phyloP scores from a whole-genome alignment of 1,284 basidiomycete genomes.

The Apiotrichum gamsii region DNA sequence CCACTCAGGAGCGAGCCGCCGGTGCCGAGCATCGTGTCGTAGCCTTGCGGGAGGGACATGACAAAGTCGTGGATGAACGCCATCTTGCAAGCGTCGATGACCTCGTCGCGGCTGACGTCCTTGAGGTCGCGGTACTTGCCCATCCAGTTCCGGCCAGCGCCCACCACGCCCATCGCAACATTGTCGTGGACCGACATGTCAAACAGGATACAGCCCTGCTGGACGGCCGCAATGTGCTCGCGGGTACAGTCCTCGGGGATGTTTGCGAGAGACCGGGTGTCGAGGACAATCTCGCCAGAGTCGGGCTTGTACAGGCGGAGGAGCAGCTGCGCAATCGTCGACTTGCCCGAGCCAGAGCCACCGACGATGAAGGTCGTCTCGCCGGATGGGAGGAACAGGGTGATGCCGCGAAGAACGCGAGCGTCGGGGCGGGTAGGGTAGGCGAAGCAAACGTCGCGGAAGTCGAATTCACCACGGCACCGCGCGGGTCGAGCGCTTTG shows the following conservation, averaged over 20 bases:
- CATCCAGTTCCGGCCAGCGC: conserved; percentile 47
- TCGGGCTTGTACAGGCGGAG: conserved; percentile 68
- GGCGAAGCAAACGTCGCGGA: conserved; percentile 71
- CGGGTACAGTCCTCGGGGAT: conserved; percentile 71
- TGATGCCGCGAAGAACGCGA: conserved; percentile 49
- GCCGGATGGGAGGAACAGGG: conserved; percentile 63
- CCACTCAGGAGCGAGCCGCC: conserved; percentile 76
- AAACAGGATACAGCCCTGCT: conserved; percentile 68
- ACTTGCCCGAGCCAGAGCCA: conserved; percentile 84
- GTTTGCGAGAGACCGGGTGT: conserved; percentile 70
- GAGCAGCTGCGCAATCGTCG: conserved; percentile 78
- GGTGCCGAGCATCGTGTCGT: conserved; percentile 73
- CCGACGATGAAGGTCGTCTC: conserved; percentile 93
- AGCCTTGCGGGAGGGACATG: conserved; percentile 71
- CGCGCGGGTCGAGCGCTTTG: conserved; percentile 47
- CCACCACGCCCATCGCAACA: conserved; percentile 69
- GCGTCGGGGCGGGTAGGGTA: conserved; percentile 68
- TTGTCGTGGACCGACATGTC: conserved; percentile 83
- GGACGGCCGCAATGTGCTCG: conserved; percentile 70
- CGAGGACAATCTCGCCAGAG: conserved; percentile 63
- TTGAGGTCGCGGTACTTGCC: conserved; percentile 29
- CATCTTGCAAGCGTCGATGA: conserved; percentile 72
- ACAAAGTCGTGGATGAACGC: conserved; percentile 87
- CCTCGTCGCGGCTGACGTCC: conserved; percentile 60
- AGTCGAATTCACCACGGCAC: conserved; percentile 69